Evolutionary conservation across 2,329 filamentous ascomycete species (phyloP).

Genomic region (Lachnellula occidentalis): DNA sequence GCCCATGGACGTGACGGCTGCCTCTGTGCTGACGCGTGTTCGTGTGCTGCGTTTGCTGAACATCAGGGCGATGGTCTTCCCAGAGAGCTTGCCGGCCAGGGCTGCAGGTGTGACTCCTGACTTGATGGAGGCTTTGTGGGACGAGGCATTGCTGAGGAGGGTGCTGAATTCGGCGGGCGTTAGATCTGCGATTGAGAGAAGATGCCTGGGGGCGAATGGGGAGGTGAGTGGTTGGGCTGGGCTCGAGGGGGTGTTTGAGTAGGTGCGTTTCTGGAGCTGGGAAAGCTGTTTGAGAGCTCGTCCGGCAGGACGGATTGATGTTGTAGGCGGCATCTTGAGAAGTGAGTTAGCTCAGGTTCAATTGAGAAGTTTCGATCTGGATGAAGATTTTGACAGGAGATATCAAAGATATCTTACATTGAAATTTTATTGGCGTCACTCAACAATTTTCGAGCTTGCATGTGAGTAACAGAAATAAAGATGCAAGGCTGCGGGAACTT

Average conservation of each 20-base stretch:
- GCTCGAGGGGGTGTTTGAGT: slow-evolving; percentile 17
- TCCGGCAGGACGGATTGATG: slow-evolving; percentile 21
- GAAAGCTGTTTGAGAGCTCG: slow-evolving; percentile 16
- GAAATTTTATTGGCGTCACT: neutral
- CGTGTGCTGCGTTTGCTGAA: slow-evolving; percentile 95
- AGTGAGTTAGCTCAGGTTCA: slow-evolving; percentile 13
- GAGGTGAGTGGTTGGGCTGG: slow-evolving; percentile 25
- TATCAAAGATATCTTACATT: neutral
- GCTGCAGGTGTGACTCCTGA: slow-evolving; percentile 53
- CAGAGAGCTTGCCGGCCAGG: slow-evolving; percentile 58
- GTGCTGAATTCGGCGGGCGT: slow-evolving; percentile 71
- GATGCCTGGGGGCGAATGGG: slow-evolving; percentile 67
- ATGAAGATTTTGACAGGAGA: neutral
- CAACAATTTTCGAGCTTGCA: slow-evolving; percentile 4
- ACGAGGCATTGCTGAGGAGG: slow-evolving; percentile 75
- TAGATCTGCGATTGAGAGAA: slow-evolving; percentile 87
- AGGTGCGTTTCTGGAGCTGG: slow-evolving; percentile 16
- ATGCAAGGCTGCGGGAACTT: slow-evolving; percentile 5
- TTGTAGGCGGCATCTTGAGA: slow-evolving; percentile 17
- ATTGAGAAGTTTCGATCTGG: slow-evolving; percentile 4
- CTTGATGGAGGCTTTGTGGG: slow-evolving; percentile 74
- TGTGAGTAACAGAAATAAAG: slow-evolving; percentile 2
- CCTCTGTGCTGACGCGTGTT: slow-evolving; percentile 89
- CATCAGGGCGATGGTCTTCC: slow-evolving; percentile 86
- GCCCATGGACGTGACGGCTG: slow-evolving; percentile 79